Evolutionary conservation across 164 flowering plant species (phyloP).

Genomic region (Stephania yunnanensis): DNA sequence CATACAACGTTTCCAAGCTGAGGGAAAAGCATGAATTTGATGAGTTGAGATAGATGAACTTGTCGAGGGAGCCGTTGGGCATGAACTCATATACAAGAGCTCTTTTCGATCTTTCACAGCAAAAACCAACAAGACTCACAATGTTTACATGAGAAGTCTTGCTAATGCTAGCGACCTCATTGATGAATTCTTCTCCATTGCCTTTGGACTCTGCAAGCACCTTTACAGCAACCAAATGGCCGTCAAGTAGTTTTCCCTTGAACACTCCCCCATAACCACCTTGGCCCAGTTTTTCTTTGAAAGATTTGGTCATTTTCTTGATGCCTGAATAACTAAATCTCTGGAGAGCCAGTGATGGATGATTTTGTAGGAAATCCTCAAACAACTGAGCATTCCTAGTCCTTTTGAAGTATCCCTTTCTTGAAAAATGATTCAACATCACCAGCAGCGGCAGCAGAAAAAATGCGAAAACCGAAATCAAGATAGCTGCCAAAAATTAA

Average conservation of each 20-base stretch:
- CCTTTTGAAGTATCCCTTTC: background rate
- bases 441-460: background rate
- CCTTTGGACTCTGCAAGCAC: constrained; percentile 3
- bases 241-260: constrained; percentile 13
- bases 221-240: background rate
- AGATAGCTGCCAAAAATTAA: background rate
- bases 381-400: background rate
- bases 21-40: background rate
- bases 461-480: background rate
- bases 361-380: background rate
- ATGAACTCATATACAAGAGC: constrained; percentile 7
- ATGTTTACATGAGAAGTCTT: constrained; percentile 7
- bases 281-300: constrained; percentile 12
- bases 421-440: background rate
- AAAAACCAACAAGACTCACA: background rate
- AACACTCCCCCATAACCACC: constrained; percentile 14
- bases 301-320: constrained; percentile 16
- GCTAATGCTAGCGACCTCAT: constrained; percentile 9
- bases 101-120: background rate
- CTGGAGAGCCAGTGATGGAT: constrained; percentile 6
- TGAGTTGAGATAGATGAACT: background rate
- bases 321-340: constrained; percentile 16
- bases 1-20: background rate
- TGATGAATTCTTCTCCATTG: constrained; percentile 2
- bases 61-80: constrained; percentile 3